Evolutionary conservation across 2,329 filamentous ascomycete species (phyloP).

Genomic region (Fusarium algeriense): DNA sequence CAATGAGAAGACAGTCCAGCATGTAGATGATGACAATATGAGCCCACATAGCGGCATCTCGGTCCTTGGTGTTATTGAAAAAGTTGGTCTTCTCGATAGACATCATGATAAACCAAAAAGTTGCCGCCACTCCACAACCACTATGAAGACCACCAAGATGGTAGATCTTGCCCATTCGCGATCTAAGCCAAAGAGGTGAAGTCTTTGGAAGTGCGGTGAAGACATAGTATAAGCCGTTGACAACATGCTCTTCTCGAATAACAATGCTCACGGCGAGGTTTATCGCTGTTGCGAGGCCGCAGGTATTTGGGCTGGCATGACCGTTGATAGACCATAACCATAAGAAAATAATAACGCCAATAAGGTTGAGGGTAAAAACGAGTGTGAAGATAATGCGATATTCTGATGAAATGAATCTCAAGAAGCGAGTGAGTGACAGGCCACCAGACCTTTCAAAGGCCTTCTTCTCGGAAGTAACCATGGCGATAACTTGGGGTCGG

Average conservation of each 20-base stretch:
- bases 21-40: slow-evolving; percentile 31
- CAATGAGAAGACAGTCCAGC: slow-evolving; percentile 21
- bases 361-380: slow-evolving; percentile 59
- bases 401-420: slow-evolving; percentile 39
- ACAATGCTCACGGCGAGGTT: slow-evolving; percentile 60
- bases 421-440: slow-evolving; percentile 38
- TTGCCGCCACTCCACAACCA: slow-evolving; percentile 32
- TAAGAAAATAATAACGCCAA: slow-evolving; percentile 24
- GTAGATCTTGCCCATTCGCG: slow-evolving; percentile 57
- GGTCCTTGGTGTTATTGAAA: not conserved
- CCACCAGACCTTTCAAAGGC: not conserved
- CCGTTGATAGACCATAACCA: slow-evolving; percentile 43
- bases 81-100: slow-evolving; percentile 32
- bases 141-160: slow-evolving; percentile 57
- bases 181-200: slow-evolving; percentile 58
- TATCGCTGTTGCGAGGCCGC: slow-evolving; percentile 51
- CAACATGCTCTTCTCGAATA: slow-evolving; percentile 62
- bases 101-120: slow-evolving; percentile 36
- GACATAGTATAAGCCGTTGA: slow-evolving; percentile 59
- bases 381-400: slow-evolving; percentile 65
- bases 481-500: not conserved
- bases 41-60: slow-evolving; percentile 8
- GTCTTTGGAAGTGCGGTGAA: slow-evolving; percentile 54
- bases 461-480: slow-evolving; percentile 13
- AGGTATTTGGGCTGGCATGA: slow-evolving; percentile 52